Conservation (phyloP, 352 stramenopile genomes). For the Phytophthora brassicae region DNA sequence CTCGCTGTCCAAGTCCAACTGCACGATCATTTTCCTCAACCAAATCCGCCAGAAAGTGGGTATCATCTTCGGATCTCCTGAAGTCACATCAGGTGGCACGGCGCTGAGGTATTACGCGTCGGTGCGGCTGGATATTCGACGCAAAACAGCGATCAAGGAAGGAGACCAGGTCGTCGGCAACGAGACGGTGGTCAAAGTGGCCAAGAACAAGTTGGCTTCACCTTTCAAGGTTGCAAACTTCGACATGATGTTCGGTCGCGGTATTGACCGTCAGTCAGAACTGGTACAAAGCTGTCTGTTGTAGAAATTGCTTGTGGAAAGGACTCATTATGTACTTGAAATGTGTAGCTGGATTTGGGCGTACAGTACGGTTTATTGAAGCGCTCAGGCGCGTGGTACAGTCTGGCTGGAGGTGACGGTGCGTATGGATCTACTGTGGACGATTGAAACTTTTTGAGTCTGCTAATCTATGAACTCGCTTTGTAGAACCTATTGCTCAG, state of each 20-base stretch:
- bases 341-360: conserved; percentile 63
- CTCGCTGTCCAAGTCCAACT: conserved; percentile 94
- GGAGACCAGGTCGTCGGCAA: conserved; percentile 94
- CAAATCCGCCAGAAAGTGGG: conserved; percentile 97
- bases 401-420: conserved; percentile 63
- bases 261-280: conserved; percentile 92
- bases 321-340: background rate
- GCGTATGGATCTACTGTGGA: conserved; percentile 8
- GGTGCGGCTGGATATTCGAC: conserved; percentile 95
- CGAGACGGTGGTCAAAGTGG: conserved; percentile 97
- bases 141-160: conserved; percentile 92
- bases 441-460: background rate
- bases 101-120: conserved; percentile 87
- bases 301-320: background rate
- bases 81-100: conserved; percentile 94
- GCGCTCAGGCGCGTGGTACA: conserved; percentile 82
- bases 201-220: conserved; percentile 98
- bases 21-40: conserved; percentile 98
- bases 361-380: conserved; percentile 76
- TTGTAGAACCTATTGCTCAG: conserved; percentile 81
- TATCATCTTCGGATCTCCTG: conserved; percentile 97
- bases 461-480: background rate
- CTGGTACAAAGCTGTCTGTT: conserved; percentile 40
- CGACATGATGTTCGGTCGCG: conserved; percentile 97
- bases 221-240: conserved; percentile 95